These are phyloP conservation scores for Tanacetum coccineum DNA, from an alignment of 129 eudicot genomes.

Conservation along the genomic window DNA sequence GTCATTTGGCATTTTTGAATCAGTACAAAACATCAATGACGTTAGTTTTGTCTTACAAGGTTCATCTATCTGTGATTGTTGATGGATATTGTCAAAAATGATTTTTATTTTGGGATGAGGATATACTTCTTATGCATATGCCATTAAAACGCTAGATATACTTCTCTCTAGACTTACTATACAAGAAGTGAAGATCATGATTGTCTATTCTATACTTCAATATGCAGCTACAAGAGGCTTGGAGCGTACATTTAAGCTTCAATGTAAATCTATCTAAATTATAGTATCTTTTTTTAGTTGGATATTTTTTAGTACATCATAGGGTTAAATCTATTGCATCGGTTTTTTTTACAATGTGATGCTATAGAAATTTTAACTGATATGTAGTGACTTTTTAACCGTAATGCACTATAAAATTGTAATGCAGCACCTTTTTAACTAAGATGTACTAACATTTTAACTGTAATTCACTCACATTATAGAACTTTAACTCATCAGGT, in stretches of 20 bases:
- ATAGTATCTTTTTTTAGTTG: no score
- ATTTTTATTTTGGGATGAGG: conserved; percentile 10
- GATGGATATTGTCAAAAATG: conserved; percentile 4
- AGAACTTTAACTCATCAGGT: no score
- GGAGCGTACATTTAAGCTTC: conserved; percentile 76
- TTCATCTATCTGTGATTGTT: conserved; percentile 18
- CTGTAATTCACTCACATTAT: no score
- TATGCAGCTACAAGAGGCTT: conserved; percentile 57
- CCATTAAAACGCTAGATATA: conserved; percentile 10
- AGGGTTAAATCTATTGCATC: no score
- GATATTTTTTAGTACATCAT: no score
- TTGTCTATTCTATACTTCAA: conserved; percentile 15
- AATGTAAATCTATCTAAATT: no score
- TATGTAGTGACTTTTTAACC: no score
- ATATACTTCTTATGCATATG: conserved; percentile 23
- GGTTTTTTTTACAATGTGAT: no score
- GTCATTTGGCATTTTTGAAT: background rate
- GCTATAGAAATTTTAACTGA: no score
- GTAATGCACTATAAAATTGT: no score
- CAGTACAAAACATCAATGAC: conserved; percentile 5
- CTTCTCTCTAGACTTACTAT: background rate
- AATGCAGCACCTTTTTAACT: no score
- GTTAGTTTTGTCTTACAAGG: background rate
- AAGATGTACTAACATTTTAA: no score
- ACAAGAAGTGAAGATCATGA: conserved; percentile 14